phyloP scores from a whole-genome alignment of 2,329 filamentous ascomycete species.

The Diaporthe australafricana region DNA sequence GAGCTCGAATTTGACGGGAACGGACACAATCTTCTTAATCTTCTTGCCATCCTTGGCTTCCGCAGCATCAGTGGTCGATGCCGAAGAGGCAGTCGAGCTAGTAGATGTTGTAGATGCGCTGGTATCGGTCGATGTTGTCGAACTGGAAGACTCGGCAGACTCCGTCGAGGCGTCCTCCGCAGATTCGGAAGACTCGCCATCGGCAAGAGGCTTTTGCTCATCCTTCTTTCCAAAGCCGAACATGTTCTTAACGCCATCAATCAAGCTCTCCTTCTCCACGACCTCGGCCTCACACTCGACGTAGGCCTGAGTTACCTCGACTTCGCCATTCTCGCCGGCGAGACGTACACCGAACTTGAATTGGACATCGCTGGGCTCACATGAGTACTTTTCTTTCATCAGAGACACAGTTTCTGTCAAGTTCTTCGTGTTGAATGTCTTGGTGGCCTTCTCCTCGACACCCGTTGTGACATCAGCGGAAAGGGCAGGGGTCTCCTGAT shows the following conservation, averaged over 20 bases:
- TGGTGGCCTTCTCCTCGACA: constrained; percentile 69
- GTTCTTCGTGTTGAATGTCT: constrained; percentile 81
- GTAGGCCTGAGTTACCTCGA: constrained; percentile 79
- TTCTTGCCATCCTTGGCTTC: constrained; percentile 67
- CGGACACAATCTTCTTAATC: constrained; percentile 68
- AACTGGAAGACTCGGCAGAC: constrained; percentile 48
- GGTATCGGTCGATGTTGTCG: constrained; percentile 48
- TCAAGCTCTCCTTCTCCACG: constrained; percentile 79
- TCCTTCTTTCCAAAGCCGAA: constrained; percentile 96
- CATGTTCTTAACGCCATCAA: constrained; percentile 95
- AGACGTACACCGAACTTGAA: constrained; percentile 84
- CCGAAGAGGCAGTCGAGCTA: constrained; percentile 49
- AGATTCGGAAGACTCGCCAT: constrained; percentile 62
- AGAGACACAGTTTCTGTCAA: constrained; percentile 84
- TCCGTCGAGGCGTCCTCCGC: constrained; percentile 56
- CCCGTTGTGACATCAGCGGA: constrained; percentile 53
- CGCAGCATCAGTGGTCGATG: constrained; percentile 60
- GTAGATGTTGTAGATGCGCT: constrained; percentile 47
- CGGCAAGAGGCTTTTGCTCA: constrained; percentile 80
- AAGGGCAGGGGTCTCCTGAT: constrained; percentile 72
- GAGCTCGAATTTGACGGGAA: constrained; percentile 63
- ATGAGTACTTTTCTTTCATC: constrained; percentile 83
- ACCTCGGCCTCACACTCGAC: constrained; percentile 88
- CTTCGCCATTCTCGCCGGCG: constrained; percentile 78
- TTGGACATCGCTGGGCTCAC: constrained; percentile 79